Evolutionary conservation across 768 basidiomycete species (phyloP).

Genomic region (Mycena polygramma): DNA sequence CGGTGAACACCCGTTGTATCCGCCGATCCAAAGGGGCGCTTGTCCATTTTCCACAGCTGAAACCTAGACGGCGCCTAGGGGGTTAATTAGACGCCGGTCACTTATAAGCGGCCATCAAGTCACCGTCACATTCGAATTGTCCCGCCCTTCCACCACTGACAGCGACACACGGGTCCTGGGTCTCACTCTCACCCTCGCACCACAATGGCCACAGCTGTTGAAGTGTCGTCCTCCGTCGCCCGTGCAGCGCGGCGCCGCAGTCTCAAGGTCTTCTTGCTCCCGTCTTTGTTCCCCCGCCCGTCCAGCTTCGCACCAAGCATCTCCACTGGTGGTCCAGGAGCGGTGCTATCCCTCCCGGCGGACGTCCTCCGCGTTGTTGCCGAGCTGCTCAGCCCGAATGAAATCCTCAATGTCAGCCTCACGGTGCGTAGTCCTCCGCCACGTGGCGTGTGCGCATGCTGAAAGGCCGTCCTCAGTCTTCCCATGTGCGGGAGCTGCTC

Average conservation of each 20-base stretch:
- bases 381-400: slow-evolving; percentile 49
- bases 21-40: too few relatives aligned
- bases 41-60: too few relatives aligned
- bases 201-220: not conserved
- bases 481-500: slow-evolving; percentile 42
- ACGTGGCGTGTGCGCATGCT: slow-evolving; percentile 3
- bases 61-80: too few relatives aligned
- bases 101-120: too few relatives aligned
- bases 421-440: slow-evolving; percentile 47
- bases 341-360: slow-evolving; percentile 50
- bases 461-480: slow-evolving; percentile 43
- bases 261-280: slow-evolving; percentile 51
- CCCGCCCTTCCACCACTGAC: too few relatives aligned
- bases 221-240: not conserved
- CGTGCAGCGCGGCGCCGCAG: slow-evolving; percentile 45
- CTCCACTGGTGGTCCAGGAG: slow-evolving; percentile 29
- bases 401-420: slow-evolving; percentile 58
- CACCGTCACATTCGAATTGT: too few relatives aligned
- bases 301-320: slow-evolving; percentile 44
- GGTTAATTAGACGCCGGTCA: too few relatives aligned
- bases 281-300: slow-evolving; percentile 47
- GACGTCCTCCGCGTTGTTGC: slow-evolving; percentile 58
- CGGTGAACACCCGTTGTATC: too few relatives aligned
- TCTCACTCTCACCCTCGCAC: not conserved
- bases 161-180: too few relatives aligned